Base-by-base conservation (phyloP, 2,329 filamentous ascomycete genomes). In the Blastomyces emzantsi region DNA sequence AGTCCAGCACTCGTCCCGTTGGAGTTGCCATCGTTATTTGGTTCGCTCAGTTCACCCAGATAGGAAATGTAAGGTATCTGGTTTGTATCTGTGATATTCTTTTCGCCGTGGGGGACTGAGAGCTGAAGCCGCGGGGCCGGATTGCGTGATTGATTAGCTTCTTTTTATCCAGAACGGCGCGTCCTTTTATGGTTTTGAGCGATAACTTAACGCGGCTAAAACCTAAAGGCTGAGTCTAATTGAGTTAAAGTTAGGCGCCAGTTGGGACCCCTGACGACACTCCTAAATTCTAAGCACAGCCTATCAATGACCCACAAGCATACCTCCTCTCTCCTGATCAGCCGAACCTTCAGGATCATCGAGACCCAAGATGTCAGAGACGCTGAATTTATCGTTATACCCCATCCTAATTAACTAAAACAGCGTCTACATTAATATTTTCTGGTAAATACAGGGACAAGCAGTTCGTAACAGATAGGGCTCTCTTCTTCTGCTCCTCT, bases 1-100 rank as follows among this genome's bases (percentile, higher is more conserved):
- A 77, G 6, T 74, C 70, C 52, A 79, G 73, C 60, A 71, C 71
- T 22, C 63, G 69, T 11, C 73, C 68, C 19, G 70, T 64, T 69
- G 78, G 76, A 22, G 76, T 78, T 25, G 76, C 73, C 76, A 78
- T 78, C 63, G 54, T 58, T 11, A 33, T 19, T 51, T 3, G 47
- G 11, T 6, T 13, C 22, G 13, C n/a, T 51, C 22, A 52, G 17
- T 13, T 30, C 15, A 52, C 13, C 5, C 25, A 19, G 3, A 13
- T 25, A 56, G 17, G 17, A 17, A 57, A 22, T 30, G 7, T 39
- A 39, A 15, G 17, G 11, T 25, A 43, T 9, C n/a, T 13, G 60
- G 25, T 28, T 30, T 39, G 15, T 39, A 36, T 13, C 19, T 19
- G 15, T n/a, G 33, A 39, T 33, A 19, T 41, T 2, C 19, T 22